Evolutionary conservation across 495 filamentous ascomycete species (phyloP).

Genomic region (Pseudomonodictys pantanalensis): DNA sequence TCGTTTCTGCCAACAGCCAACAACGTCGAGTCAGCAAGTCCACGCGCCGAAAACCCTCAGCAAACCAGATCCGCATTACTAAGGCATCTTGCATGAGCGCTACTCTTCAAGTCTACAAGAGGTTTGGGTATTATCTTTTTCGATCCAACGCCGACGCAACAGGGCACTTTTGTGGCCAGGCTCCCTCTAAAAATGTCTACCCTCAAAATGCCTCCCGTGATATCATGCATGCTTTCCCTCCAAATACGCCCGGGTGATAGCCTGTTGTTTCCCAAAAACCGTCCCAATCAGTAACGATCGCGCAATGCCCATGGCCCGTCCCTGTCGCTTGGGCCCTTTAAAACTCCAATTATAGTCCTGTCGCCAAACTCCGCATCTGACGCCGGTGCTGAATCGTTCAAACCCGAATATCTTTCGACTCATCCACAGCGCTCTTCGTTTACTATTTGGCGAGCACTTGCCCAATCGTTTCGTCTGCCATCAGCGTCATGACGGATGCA

Average conservation of each 20-base stretch:
- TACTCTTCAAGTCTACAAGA: constrained; percentile 5
- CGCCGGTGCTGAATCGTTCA: neutral
- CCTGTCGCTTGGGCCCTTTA: neutral
- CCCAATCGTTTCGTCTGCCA: constrained; percentile 15
- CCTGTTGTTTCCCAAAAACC: too few relatives aligned
- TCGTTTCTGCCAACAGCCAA: too few relatives aligned
- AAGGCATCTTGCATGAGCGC: constrained; percentile 19
- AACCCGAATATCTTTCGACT: constrained; percentile 10
- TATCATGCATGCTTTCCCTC: constrained; percentile 4
- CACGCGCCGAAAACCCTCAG: too few relatives aligned
- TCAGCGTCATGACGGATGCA: constrained; percentile 30
- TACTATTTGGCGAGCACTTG: constrained; percentile 16
- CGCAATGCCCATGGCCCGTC: constrained; percentile 4
- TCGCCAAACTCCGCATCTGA: neutral
- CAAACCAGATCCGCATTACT: too few relatives aligned
- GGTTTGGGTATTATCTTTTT: constrained; percentile 26
- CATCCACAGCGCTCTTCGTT: neutral
- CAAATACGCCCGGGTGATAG: constrained; percentile 10
- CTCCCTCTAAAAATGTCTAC: constrained; percentile 5
- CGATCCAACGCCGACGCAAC: constrained; percentile 17
- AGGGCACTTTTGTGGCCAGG: constrained; percentile 11
- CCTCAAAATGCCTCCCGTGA: constrained; percentile 20
- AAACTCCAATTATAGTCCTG: constrained; percentile 21
- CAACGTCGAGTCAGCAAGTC: too few relatives aligned
- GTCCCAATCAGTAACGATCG: neutral